Percentiles rank a stretch among this genome's conserved stretches.
Conservation (phyloP, 441 rosid genomes). For the Populus hybrid region DNA sequence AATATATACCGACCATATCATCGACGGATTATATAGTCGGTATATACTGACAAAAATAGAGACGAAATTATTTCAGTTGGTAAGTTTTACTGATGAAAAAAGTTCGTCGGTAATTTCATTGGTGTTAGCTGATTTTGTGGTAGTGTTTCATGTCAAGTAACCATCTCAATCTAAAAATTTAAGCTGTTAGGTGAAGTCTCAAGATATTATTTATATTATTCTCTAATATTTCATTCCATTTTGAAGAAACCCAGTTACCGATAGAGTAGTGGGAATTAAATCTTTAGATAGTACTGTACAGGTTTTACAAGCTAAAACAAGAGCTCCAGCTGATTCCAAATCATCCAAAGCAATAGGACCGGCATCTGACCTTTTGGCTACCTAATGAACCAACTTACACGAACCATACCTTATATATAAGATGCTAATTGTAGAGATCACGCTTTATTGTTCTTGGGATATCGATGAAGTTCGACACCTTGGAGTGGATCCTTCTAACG, state of each 20-base stretch:
- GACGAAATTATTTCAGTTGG: too few relatives aligned
- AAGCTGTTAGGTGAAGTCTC: too few relatives aligned
- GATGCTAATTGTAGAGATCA: background rate
- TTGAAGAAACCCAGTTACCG: background rate
- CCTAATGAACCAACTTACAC: background rate
- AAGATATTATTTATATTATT: too few relatives aligned
- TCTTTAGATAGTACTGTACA: background rate
- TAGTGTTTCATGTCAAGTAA: too few relatives aligned
- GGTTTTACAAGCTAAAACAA: background rate
- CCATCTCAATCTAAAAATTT: too few relatives aligned
- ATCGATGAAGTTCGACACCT: background rate
- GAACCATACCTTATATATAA: background rate
- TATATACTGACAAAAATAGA: too few relatives aligned
- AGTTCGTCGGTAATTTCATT: too few relatives aligned
- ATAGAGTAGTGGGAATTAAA: background rate
- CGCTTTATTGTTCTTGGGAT: background rate
- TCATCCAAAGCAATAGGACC: background rate
- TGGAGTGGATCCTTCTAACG: background rate
- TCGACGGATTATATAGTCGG: too few relatives aligned
- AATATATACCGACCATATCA: too few relatives aligned
- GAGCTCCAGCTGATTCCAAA: background rate
- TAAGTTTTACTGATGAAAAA: too few relatives aligned
- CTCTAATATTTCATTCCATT: too few relatives aligned
- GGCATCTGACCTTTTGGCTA: background rate
- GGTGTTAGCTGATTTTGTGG: too few relatives aligned